Base-by-base conservation (phyloP, 441 rosid genomes). In the Adansonia rubrostipa region DNA sequence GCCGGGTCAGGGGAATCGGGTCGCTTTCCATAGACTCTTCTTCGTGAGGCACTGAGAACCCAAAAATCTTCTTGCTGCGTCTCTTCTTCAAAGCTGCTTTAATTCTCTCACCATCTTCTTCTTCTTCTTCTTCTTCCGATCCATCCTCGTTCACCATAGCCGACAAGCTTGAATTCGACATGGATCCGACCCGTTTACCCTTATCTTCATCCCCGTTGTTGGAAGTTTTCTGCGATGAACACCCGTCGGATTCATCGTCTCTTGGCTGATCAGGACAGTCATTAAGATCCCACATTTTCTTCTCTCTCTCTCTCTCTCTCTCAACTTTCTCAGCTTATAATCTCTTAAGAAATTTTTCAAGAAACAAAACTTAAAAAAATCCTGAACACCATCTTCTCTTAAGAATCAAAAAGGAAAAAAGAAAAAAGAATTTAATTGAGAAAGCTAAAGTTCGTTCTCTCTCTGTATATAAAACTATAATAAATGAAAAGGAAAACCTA, bases 271-370 rank as follows among this genome's bases (percentile, higher is more conserved):
- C 82, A 72, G 93, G 98, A 67, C 92, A 87, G 89, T 86, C 96
- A 77, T 95, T 95, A 44, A 93, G 92, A 90, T 95, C 89, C 99
- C 99, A 93, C 99, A 95, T 95, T 87, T 87, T 85, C 83, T 50
- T 47, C 19, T 9, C 63, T 24, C 0, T 9, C 14, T 33, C 28
- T 24, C 28, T 24, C 28, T 24, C 28, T 33, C 4, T 33, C 10
- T 0, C 13, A 9, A 61, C 40, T 24, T 74, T 5, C 57, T 28
- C 68, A 22, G 58, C 77, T 62, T 61, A 24, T 28, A 44, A 17
- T 6, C 44, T 33, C 1, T 50, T 50, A 2, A 28, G 1, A 28
- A 28, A 28, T 0, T 24, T 24, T 24, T 24, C 28, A 24, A 24
- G 28, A 24, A 24, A 24, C 28, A 24, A 24, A 24, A 24, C 28